These are phyloP conservation scores for Gymnopilus junonius DNA, from an alignment of 768 basidiomycete genomes.

Conservation along the genomic window DNA sequence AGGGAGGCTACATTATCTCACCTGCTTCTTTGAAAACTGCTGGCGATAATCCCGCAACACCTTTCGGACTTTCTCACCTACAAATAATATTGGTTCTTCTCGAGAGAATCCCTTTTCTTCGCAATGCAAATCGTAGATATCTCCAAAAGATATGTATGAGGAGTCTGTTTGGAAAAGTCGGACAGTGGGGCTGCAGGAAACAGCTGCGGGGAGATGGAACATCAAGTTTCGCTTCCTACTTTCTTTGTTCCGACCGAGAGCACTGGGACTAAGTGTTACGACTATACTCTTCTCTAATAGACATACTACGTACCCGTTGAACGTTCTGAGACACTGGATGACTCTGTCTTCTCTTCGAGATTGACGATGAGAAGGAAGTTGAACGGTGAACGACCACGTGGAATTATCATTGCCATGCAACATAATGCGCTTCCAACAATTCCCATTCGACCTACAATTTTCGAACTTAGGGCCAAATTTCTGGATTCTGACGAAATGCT, in stretches of 20 bases:
- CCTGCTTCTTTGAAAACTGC: conserved; percentile 50
- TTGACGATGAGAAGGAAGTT: conserved; percentile 83
- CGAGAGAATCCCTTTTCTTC: conserved; percentile 71
- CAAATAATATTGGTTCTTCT: conserved; percentile 87
- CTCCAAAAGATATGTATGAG: conserved; percentile 88
- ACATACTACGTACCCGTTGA: conserved; percentile 72
- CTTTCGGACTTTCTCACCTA: conserved; percentile 82
- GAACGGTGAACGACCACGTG: conserved; percentile 88
- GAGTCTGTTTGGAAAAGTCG: conserved; percentile 91
- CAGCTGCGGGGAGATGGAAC: conserved; percentile 89
- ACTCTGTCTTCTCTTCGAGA: conserved; percentile 92
- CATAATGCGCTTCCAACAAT: conserved; percentile 88
- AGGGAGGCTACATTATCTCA: conserved; percentile 23
- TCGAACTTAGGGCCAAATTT: conserved; percentile 93
- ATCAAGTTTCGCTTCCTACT: conserved; percentile 87
- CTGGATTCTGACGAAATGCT: conserved; percentile 87
- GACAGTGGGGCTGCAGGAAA: conserved; percentile 82
- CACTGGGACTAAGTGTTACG: conserved; percentile 46
- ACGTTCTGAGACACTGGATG: conserved; percentile 90
- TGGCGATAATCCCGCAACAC: conserved; percentile 65
- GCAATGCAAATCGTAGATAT: conserved; percentile 93
- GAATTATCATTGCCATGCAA: conserved; percentile 92
- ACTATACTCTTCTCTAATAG: neutral
- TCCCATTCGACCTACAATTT: conserved; percentile 83
- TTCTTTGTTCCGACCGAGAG: conserved; percentile 87